These are phyloP conservation scores for Pyropia yezoensis DNA, from an alignment of 23 red algal genomes.

Conservation along the genomic window DNA sequence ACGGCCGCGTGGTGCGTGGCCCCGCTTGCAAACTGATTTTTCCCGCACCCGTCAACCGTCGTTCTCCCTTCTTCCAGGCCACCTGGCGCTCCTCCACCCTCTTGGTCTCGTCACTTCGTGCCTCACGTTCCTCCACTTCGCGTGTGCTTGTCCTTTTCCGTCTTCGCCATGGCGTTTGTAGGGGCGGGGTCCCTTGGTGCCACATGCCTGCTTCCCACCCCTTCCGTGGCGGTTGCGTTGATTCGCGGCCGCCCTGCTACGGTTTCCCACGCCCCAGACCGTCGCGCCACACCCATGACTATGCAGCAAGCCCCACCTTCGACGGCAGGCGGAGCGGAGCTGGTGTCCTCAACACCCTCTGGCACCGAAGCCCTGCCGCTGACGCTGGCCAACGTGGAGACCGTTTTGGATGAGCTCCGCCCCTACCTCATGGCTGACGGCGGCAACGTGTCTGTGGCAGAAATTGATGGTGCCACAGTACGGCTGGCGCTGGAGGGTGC, in stretches of 20 bases:
- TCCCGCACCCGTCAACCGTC: too few species aligned
- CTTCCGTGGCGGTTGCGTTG: background rate
- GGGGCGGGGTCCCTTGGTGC: background rate
- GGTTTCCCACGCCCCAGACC: background rate
- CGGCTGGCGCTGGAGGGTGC: constrained; percentile 79
- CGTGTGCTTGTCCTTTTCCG: too few species aligned
- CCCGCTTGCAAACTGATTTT: too few species aligned
- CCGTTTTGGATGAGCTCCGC: constrained; percentile 88
- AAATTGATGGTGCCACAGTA: constrained; percentile 97
- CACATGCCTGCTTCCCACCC: background rate
- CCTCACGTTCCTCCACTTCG: too few species aligned
- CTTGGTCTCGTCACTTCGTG: too few species aligned
- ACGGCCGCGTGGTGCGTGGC: too few species aligned
- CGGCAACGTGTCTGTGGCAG: constrained; percentile 80
- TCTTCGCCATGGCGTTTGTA: background rate
- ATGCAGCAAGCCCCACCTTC: background rate
- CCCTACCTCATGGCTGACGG: constrained; percentile 97
- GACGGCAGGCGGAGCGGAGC: background rate
- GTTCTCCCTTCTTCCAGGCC: too few species aligned
- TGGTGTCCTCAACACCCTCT: background rate
- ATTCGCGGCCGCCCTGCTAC: background rate
- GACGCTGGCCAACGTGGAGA: constrained; percentile 73
- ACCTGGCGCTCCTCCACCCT: too few species aligned
- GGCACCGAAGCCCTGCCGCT: constrained; percentile 30
- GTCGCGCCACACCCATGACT: background rate